These are phyloP conservation scores for Marchantia polymorpha DNA, from an alignment of 225 moss, liverwort and hornwort genomes.

Conservation along the genomic window DNA sequence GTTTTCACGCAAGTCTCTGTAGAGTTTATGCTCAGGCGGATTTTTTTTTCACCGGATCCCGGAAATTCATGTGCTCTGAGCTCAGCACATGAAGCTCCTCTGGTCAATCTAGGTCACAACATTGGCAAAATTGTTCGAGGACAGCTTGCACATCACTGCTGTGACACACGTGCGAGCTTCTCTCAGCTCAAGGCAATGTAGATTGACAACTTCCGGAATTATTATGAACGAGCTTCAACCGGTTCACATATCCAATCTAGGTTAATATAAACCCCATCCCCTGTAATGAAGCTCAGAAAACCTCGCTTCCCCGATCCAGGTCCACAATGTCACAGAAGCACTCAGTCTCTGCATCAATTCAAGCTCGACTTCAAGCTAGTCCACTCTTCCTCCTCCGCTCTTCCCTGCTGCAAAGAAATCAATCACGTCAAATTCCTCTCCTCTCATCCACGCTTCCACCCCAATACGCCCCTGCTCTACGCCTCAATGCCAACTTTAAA, in stretches of 20 bases:
- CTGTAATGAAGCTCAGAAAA: constrained; percentile 6
- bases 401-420: constrained; percentile 7
- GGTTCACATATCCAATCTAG: constrained; percentile 10
- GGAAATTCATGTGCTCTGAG: constrained; percentile 1
- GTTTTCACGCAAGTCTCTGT: not conserved
- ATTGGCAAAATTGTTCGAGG: not conserved
- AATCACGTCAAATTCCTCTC: not conserved
- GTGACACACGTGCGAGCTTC: not conserved
- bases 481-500: not conserved
- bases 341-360: constrained; percentile 12
- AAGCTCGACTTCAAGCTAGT: constrained; percentile 11
- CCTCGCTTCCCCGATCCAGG: constrained; percentile 6
- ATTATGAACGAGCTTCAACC: not conserved
- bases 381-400: constrained; percentile 16
- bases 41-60: not conserved
- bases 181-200: not conserved
- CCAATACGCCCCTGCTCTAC: not conserved
- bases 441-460: not conserved
- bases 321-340: constrained; percentile 2
- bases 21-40: not conserved
- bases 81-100: not conserved
- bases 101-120: constrained; percentile 4
- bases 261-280: constrained; percentile 12
- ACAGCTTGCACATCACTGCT: constrained; percentile 5
- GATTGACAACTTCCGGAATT: not conserved